Evolutionary conservation across 495 filamentous ascomycete species (phyloP).

Genomic region (Aspergillus leporis): DNA sequence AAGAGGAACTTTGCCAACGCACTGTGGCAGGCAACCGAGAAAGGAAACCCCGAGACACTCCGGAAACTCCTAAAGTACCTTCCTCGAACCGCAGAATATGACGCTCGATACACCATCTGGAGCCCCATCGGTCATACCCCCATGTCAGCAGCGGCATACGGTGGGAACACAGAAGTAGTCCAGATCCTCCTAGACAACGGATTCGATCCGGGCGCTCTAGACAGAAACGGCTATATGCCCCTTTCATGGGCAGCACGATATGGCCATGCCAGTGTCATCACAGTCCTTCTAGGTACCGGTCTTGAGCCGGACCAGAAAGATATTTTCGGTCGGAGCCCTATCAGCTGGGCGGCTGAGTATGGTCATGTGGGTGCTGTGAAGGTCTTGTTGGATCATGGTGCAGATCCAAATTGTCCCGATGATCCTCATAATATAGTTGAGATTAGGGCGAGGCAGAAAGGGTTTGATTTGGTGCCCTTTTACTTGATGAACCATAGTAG

Average conservation of each 20-base stretch:
- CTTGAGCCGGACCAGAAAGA: constrained; percentile 3
- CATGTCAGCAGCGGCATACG: neutral
- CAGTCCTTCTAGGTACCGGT: neutral
- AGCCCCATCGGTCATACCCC: neutral
- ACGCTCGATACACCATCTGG: neutral
- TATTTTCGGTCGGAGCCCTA: neutral
- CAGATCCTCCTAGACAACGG: neutral
- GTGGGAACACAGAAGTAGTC: constrained; percentile 50
- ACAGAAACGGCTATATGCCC: constrained; percentile 1
- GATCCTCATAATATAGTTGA: neutral
- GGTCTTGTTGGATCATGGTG: neutral
- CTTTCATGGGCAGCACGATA: neutral
- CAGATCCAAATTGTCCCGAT: neutral
- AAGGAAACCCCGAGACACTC: constrained; percentile 37
- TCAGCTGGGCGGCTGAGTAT: neutral
- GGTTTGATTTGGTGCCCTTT: neutral
- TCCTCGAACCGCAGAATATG: neutral
- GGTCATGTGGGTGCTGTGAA: constrained; percentile 1
- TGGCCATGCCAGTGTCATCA: neutral
- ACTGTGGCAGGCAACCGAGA: constrained; percentile 48
- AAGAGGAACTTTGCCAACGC: constrained; percentile 29
- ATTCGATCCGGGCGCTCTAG: neutral
- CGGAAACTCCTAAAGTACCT: neutral
- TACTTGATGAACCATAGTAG: neutral
- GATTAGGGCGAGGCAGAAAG: neutral